A percentile compares a stretch with the other conserved stretches of the same genome.
Conservation (phyloP, 2,329 filamentous ascomycete genomes). For the Fusarium nodosum region DNA sequence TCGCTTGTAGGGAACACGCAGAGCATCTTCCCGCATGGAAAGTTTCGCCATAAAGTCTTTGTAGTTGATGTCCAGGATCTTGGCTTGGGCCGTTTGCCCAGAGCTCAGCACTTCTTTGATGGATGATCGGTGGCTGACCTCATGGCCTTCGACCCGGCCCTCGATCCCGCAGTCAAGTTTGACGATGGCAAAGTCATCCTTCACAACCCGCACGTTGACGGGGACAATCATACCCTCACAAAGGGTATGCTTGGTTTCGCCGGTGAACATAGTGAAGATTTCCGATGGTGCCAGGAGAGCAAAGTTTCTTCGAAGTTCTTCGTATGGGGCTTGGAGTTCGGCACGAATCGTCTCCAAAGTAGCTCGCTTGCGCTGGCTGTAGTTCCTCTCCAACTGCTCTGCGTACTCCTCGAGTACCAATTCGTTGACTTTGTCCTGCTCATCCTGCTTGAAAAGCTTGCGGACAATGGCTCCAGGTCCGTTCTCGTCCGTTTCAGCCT, state of each 20-base stretch:
- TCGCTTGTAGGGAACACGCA: slow-evolving; percentile 79
- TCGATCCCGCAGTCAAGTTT: slow-evolving; percentile 96
- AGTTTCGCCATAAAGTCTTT: slow-evolving; percentile 87
- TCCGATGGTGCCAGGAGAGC: slow-evolving; percentile 77
- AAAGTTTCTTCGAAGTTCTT: slow-evolving; percentile 90
- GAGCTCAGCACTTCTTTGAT: slow-evolving; percentile 80
- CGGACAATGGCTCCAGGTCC: slow-evolving; percentile 91
- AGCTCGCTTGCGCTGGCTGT: slow-evolving; percentile 93
- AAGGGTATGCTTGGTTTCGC: slow-evolving; percentile 87
- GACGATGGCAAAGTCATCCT: slow-evolving; percentile 92
- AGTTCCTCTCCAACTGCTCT: slow-evolving; percentile 91
- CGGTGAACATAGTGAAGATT: slow-evolving; percentile 96
- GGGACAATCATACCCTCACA: slow-evolving; percentile 93
- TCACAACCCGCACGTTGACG: slow-evolving; percentile 87
- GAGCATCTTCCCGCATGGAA: slow-evolving; percentile 83
- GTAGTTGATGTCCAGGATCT: slow-evolving; percentile 88
- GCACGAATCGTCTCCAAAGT: slow-evolving; percentile 96
- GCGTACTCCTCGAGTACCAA: slow-evolving; percentile 97
- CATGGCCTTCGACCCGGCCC: slow-evolving; percentile 84
- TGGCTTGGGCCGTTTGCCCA: slow-evolving; percentile 89
- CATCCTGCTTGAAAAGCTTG: slow-evolving; percentile 93
- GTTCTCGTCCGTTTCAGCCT: slow-evolving; percentile 91
- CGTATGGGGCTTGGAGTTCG: slow-evolving; percentile 91
- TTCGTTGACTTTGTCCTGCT: slow-evolving; percentile 95
- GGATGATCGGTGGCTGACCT: slow-evolving; percentile 80